Evolutionary conservation across 2,329 filamentous ascomycete genomes (phyloP), one percentile per base, ranked within the genome.

Genomic region (Falciphora oryzae): DNA sequence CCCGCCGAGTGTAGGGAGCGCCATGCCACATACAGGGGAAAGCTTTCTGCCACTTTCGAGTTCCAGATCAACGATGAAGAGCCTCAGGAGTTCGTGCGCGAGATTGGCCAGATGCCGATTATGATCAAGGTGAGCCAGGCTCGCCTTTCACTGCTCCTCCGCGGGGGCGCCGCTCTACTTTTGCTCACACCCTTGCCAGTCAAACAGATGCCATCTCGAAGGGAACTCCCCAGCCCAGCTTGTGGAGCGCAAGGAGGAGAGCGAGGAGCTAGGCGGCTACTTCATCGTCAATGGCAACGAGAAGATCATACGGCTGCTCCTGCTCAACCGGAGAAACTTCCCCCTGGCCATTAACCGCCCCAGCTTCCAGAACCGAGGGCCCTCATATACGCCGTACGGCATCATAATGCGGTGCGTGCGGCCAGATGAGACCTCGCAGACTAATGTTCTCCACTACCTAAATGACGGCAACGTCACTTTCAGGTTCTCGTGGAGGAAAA

Each of bases 201-300:
- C 93, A 66, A 96, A 93, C 75, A 85, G 88, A 75, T 99, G 95
- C 74, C 93, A 99, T 74, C 85, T 99, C 31, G 89, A 96, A 75
- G 89, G 90, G 67, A 89, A 93, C 71, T 89, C 92, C 7, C 95
- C 95, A 0, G 89, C 89, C 14, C 83, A 90, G 71, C 83, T 99
- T 22, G 92, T 98, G 35, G 83, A 90, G 68, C 87, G 87, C 66
- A 96, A 97, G 75, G 95, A 99, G 78, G 95, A 99, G 77, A 91
- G 93, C 0, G 95, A 99, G 77, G 95, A 99, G 77, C 79, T 98
- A 38, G 95, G 95, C 53, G 95, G 95, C 59, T 99, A 98, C 76
- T 99, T 98, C 74, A 88, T 99, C 71, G 91, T 99, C 72, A 99
- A 99, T 75, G 95, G 95, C 69, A 97, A 93, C 73, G 95, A 99